Conservation (phyloP, 345 rosid genomes). For the Brassica cretica region DNA sequence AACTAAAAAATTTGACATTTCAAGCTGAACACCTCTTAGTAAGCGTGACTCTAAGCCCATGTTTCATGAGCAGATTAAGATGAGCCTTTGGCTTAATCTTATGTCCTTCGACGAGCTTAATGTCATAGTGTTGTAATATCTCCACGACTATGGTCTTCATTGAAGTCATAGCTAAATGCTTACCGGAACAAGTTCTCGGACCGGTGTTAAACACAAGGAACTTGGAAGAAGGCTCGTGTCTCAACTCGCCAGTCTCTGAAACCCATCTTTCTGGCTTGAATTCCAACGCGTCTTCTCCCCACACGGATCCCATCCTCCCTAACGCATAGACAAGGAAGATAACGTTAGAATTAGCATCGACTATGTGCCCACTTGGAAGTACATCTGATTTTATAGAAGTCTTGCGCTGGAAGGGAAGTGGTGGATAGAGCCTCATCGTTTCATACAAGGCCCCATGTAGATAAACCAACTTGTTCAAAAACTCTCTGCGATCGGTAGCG, state of each 20-base stretch:
- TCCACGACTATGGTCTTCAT: not conserved
- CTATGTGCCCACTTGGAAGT: constrained; percentile 39
- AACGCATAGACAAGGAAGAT: constrained; percentile 18
- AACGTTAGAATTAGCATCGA: constrained; percentile 10
- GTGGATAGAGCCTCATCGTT: constrained; percentile 40
- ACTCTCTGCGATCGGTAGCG: not conserved
- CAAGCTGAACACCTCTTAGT: not conserved
- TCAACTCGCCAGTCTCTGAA: not conserved
- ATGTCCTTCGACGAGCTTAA: not conserved
- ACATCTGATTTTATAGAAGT: constrained; percentile 19
- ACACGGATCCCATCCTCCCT: not conserved
- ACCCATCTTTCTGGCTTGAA: not conserved
- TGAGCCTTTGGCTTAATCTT: not conserved
- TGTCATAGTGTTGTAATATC: not conserved
- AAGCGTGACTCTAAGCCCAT: not conserved
- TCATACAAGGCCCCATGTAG: constrained; percentile 39
- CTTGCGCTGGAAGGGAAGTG: constrained; percentile 22
- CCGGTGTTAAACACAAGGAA: not conserved
- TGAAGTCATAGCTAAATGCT: not conserved
- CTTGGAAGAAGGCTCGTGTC: not conserved
- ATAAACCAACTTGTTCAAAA: constrained; percentile 30
- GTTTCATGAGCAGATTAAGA: not conserved
- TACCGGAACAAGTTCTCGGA: not conserved
- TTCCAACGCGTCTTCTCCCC: not conserved
- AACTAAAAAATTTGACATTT: not conserved